These are phyloP conservation scores for Globisporangium carolinianum DNA, from an alignment of 352 stramenopile species.

Conservation along the genomic window DNA sequence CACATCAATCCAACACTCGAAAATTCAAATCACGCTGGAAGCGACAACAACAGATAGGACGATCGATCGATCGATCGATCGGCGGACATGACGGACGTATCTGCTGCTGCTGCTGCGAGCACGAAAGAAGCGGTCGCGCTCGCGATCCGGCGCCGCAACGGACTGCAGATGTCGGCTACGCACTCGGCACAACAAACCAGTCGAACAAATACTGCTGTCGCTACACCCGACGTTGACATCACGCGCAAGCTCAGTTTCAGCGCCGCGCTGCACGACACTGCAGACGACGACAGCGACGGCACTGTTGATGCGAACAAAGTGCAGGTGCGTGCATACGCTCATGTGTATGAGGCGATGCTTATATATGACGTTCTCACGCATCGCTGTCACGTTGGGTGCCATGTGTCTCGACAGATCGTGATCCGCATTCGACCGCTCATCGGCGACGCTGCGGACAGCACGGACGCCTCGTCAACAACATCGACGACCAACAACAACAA, in stretches of 20 bases:
- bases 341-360: background rate
- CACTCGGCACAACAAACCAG: background rate
- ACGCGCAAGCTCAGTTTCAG: slow-evolving; percentile 68
- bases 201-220: background rate
- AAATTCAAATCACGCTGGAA: too few relatives aligned
- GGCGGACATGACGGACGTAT: too few relatives aligned
- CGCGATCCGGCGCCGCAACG: slow-evolving; percentile 12
- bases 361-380: too few relatives aligned
- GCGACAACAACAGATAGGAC: too few relatives aligned
- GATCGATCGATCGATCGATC: too few relatives aligned
- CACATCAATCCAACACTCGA: too few relatives aligned
- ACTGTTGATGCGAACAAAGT: background rate
- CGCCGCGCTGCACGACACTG: slow-evolving; percentile 22
- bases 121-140: slow-evolving; percentile 14
- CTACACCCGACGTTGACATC: slow-evolving; percentile 23
- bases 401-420: slow-evolving; percentile 40
- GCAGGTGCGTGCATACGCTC: background rate
- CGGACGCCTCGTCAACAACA: background rate
- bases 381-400: too few relatives aligned
- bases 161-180: slow-evolving; percentile 1
- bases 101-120: background rate
- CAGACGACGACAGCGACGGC: slow-evolving; percentile 5
- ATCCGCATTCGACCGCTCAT: slow-evolving; percentile 60
- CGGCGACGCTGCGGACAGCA: background rate
- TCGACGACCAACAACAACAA: too few relatives aligned